Evolutionary conservation across 768 basidiomycete genomes (phyloP).

Genomic region (Kwoniella dendrophila): DNA sequence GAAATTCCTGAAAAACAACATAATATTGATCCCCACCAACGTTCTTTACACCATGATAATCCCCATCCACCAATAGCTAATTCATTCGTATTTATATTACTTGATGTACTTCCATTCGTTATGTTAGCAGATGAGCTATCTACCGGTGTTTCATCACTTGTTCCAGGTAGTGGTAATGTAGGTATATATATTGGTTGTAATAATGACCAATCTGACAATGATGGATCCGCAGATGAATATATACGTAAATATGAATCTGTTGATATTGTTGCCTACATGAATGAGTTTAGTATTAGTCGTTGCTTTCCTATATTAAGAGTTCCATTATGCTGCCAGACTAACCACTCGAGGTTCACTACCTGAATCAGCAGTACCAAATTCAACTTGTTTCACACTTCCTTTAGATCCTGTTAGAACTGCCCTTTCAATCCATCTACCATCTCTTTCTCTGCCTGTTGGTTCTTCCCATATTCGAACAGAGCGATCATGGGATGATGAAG

Average conservation of each 20-base stretch:
- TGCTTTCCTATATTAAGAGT: neutral
- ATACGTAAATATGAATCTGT: constrained; percentile 84
- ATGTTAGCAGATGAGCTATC: neutral
- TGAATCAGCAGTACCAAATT: constrained; percentile 73
- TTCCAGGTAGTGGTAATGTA: constrained; percentile 33
- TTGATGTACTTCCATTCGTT: too few relatives aligned
- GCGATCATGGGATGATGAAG: constrained; percentile 84
- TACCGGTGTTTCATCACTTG: constrained; percentile 17
- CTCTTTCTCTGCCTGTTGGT: constrained; percentile 39
- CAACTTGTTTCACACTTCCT: constrained; percentile 80
- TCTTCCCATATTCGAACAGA: constrained; percentile 92
- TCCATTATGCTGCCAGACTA: constrained; percentile 8
- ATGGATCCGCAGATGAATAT: constrained; percentile 65
- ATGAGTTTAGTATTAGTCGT: neutral
- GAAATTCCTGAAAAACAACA: constrained; percentile 73
- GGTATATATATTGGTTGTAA: constrained; percentile 48
- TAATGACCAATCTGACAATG: constrained; percentile 53
- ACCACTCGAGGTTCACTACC: constrained; percentile 88
- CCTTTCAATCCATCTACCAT: constrained; percentile 47
- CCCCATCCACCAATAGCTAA: constrained; percentile 87
- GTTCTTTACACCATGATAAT: constrained; percentile 92
- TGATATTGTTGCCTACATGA: constrained; percentile 74
- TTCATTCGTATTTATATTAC: constrained; percentile 57
- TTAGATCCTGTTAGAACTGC: constrained; percentile 78
- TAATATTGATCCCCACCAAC: constrained; percentile 90